A percentile compares a stretch with the other conserved stretches of the same genome.
Evolutionary conservation across 352 stramenopile species (phyloP).

Genomic region (Globisporangium spiculum): DNA sequence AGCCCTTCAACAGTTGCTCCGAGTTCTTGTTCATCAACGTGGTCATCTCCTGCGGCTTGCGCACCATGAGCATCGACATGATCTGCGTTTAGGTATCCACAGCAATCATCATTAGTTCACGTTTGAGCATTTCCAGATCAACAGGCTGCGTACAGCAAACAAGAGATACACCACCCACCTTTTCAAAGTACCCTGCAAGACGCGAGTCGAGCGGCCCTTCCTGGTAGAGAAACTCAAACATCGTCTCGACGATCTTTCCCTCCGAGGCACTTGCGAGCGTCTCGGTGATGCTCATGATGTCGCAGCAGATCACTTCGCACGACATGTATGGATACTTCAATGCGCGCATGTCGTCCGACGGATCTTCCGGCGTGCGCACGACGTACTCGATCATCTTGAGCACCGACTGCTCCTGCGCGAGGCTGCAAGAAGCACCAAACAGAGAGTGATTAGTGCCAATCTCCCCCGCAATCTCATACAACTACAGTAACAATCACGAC

Average conservation of each 20-base stretch:
- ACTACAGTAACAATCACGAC: not conserved
- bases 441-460: not conserved
- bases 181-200: conserved; percentile 97
- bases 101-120: not conserved
- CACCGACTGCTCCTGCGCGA: conserved; percentile 66
- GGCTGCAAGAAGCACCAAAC: conserved; percentile 24
- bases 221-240: conserved; percentile 92
- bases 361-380: conserved; percentile 46
- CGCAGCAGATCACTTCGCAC: conserved; percentile 97
- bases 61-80: conserved; percentile 87
- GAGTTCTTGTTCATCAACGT: conserved; percentile 80
- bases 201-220: conserved; percentile 87
- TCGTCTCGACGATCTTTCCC: conserved; percentile 79
- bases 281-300: conserved; percentile 93
- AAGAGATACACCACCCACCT: conserved; percentile 30
- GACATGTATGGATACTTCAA: conserved; percentile 97
- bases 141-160: no score
- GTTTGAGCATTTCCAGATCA: not conserved
- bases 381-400: conserved; percentile 81
- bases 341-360: conserved; percentile 53
- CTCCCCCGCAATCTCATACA: not conserved
- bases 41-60: conserved; percentile 86
- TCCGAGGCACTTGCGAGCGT: conserved; percentile 70
- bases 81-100: conserved; percentile 29
- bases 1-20: conserved; percentile 62